Percentiles rank a stretch among this genome's conserved stretches.
Evolutionary conservation across 1,284 basidiomycete species (phyloP).

Genomic region (Cutaneotrichosporon sp.): DNA sequence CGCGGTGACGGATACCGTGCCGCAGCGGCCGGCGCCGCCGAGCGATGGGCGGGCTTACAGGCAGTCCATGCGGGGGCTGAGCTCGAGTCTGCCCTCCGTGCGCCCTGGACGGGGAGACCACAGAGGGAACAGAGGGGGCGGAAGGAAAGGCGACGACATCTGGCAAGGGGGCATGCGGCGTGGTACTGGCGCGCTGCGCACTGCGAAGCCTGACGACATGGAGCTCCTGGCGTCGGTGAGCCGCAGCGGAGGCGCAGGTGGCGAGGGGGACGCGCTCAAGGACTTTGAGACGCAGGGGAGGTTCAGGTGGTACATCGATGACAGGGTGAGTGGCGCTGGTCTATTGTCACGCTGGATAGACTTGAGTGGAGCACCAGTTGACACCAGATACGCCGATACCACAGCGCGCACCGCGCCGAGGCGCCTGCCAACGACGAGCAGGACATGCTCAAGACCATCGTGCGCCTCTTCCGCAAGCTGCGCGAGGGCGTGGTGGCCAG

Average conservation of each 20-base stretch:
- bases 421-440: slow-evolving; percentile 31
- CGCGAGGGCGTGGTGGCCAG: slow-evolving; percentile 46
- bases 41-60: too few relatives aligned
- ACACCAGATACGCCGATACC: slow-evolving; percentile 11
- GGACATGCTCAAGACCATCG: slow-evolving; percentile 39
- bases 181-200: too few relatives aligned
- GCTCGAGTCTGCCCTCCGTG: too few relatives aligned
- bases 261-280: slow-evolving; percentile 46
- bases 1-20: too few relatives aligned
- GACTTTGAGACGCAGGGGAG: slow-evolving; percentile 35
- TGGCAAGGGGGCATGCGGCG: not conserved
- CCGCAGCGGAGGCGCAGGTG: slow-evolving; percentile 41
- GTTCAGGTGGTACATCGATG: slow-evolving; percentile 42
- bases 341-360: too few relatives aligned
- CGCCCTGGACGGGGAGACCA: too few relatives aligned
- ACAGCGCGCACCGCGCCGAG: not conserved
- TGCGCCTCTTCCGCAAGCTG: slow-evolving; percentile 44
- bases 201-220: slow-evolving; percentile 25
- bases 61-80: too few relatives aligned
- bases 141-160: not conserved
- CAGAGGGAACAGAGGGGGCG: not conserved
- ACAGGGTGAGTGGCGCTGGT: slow-evolving; percentile 31
- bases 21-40: too few relatives aligned
- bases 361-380: too few relatives aligned
- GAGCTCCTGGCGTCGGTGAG: slow-evolving; percentile 39